Percentiles rank a stretch among this genome's conserved stretches.
Evolutionary conservation across 805 yeast species (phyloP).

Genomic region (Debaryomyces prosopidis): DNA sequence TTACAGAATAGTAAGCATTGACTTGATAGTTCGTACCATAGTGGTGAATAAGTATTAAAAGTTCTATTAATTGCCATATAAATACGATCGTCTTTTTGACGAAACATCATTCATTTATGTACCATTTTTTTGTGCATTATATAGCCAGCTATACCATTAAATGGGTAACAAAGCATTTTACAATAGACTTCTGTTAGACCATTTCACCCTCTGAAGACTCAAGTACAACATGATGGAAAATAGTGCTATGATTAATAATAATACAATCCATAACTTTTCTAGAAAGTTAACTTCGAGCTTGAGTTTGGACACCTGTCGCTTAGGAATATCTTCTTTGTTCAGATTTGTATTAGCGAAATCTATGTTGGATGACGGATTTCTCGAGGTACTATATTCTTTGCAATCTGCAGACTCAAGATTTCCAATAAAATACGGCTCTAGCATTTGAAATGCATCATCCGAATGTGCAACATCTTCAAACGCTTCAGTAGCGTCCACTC

Average conservation of each 20-base stretch:
- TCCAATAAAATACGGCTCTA: conserved; percentile 30
- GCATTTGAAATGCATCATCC: conserved; percentile 32
- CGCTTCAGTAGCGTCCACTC: conserved; percentile 70
- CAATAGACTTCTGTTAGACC: conserved; percentile 4
- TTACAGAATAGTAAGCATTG: too few species aligned
- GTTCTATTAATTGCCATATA: too few species aligned
- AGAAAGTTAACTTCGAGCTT: too few species aligned
- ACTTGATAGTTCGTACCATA: too few species aligned
- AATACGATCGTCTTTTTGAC: too few species aligned
- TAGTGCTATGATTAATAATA: conserved; percentile 13
- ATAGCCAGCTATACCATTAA: too few species aligned
- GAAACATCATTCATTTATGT: too few species aligned
- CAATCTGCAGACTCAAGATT: conserved; percentile 20
- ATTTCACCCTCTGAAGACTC: conserved; percentile 19
- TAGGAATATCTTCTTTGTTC: not conserved
- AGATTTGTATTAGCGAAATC: not conserved
- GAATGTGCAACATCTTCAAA: conserved; percentile 51
- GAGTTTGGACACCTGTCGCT: too few species aligned
- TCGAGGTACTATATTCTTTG: conserved; percentile 11
- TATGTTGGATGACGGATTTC: conserved; percentile 8
- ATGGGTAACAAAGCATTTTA: too few species aligned
- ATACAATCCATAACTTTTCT: conserved; percentile 11
- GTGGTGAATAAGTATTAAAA: too few species aligned
- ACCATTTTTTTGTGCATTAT: too few species aligned
- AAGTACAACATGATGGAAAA: conserved; percentile 15